Base-by-base conservation (phyloP, 768 basidiomycete genomes). In the Leccinum boreale region DNA sequence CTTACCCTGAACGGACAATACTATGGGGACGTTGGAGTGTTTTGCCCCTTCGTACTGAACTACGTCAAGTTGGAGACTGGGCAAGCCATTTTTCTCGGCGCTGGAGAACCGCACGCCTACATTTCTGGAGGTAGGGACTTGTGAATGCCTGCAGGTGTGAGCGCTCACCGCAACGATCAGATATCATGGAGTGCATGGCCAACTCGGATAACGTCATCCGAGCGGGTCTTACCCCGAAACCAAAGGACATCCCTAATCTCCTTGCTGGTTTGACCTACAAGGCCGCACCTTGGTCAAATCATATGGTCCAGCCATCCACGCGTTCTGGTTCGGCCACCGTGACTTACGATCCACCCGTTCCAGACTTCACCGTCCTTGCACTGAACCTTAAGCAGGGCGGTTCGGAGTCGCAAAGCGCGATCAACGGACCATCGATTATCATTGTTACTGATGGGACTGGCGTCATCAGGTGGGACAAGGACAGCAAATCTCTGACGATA, bases 181-280 rank as follows among this genome's bases (percentile, higher is more conserved):
- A 99, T 69, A 95, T 95, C 73, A 93, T 98, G 69, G 97, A 98
- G 70, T 96, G 94, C 77, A 98, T 98, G 95, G 96, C 96, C 24
- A 95, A 95, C 60, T 95, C 93, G 0, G 97, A 99, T 77, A 98
- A 98, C 72, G 97, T 99, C 72, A 95, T 99, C 62, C 92, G 97
- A 31, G 97, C 97, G 7, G 97, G 97, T 14, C 85, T 99, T 42
- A 99, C 97, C 0, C 96, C 97, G 2, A 99, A 99, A 74, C 81
- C 92, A 31, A 87, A 97, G 53, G 97, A 99, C 71, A 86, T 99
- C 35, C 85, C 87, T 10, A 98, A 96, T 62, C 85, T 99, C 45
- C 80, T 97, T 58, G 78, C 83, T 4, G 89, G 90, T 61, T 81
- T 98, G 58, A 98, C 94, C 9, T 99, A 98, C 72, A 79, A 75